Percentiles rank a stretch among this genome's conserved stretches.
These are phyloP conservation scores for Penicillium canariense DNA, from an alignment of 495 filamentous ascomycete species.

Conservation along the genomic window DNA sequence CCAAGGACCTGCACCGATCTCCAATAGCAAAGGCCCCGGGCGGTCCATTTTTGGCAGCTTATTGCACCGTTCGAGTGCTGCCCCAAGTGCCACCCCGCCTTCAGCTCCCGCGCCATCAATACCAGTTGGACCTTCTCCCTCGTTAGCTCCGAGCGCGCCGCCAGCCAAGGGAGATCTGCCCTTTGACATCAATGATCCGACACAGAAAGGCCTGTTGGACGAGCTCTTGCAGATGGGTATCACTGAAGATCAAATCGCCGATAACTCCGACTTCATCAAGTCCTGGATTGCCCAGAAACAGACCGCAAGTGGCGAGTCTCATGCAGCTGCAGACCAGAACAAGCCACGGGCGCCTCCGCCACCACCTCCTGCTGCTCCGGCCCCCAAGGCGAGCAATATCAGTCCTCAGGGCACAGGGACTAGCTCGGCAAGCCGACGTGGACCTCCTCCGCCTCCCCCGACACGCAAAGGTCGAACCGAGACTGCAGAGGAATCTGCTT, in stretches of 20 bases:
- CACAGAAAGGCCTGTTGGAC: conserved; percentile 78
- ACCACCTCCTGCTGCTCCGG: conserved; percentile 56
- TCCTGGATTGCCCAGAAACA: conserved; percentile 83
- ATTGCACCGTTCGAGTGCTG: conserved; percentile 67
- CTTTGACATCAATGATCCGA: conserved; percentile 79
- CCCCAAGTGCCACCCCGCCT: conserved; percentile 43
- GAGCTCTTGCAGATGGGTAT: conserved; percentile 85
- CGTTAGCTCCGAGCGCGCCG: conserved; percentile 27
- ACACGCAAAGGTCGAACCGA: conserved; percentile 59
- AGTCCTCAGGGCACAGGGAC: conserved; percentile 68
- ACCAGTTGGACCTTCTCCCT: conserved; percentile 47
- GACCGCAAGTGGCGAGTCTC: conserved; percentile 38
- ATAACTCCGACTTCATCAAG: conserved; percentile 94
- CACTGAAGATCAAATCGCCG: conserved; percentile 85
- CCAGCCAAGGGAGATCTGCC: conserved; percentile 53
- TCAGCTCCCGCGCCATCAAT: conserved; percentile 50
- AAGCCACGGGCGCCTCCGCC: conserved; percentile 56
- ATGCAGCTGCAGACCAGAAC: conserved; percentile 34
- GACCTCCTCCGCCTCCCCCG: conserved; percentile 83
- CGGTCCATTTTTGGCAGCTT: conserved; percentile 64
- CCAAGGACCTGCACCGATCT: conserved; percentile 43
- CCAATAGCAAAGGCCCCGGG: conserved; percentile 48
- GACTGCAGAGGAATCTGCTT: conserved; percentile 52
- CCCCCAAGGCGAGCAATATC: conserved; percentile 45
- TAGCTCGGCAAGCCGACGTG: conserved; percentile 60